phyloP scores from a whole-genome alignment of 495 filamentous ascomycete species.

The Annulohypoxylon bovei region DNA sequence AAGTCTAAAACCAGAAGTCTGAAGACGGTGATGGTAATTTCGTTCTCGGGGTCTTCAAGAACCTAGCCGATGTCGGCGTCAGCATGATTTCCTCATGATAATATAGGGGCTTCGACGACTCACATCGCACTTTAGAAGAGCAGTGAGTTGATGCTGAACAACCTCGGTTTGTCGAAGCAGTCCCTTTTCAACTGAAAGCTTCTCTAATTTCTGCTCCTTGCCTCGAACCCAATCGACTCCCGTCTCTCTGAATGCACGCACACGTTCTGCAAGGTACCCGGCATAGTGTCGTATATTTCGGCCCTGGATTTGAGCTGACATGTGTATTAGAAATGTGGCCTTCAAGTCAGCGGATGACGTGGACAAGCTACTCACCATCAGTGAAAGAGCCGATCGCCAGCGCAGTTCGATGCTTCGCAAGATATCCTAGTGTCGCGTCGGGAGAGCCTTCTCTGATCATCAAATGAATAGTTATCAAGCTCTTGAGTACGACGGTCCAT shows the following conservation, averaged over 20 bases:
- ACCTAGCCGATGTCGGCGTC: constrained; percentile 63
- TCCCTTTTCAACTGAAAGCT: constrained; percentile 90
- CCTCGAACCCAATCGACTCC: constrained; percentile 89
- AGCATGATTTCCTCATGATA: background rate
- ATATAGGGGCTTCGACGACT: constrained; percentile 36
- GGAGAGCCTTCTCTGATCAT: constrained; percentile 97
- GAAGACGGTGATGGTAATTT: constrained; percentile 97
- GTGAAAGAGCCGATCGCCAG: constrained; percentile 91
- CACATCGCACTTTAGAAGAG: constrained; percentile 90
- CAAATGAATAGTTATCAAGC: constrained; percentile 91
- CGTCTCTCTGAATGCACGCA: constrained; percentile 81
- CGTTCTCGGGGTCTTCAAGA: constrained; percentile 92
- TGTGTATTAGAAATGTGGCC: constrained; percentile 42
- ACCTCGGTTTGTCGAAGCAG: constrained; percentile 90
- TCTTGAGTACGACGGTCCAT: constrained; percentile 97
- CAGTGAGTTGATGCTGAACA: constrained; percentile 88
- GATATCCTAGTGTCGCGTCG: constrained; percentile 85
- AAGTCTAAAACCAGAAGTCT: constrained; percentile 90
- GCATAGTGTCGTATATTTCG: constrained; percentile 94
- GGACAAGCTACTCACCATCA: constrained; percentile 73
- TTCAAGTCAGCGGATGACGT: constrained; percentile 11
- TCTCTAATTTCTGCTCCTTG: constrained; percentile 84
- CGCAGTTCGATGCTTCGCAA: constrained; percentile 83
- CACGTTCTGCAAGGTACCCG: constrained; percentile 83
- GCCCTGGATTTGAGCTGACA: constrained; percentile 89